Conservation (phyloP, 2,329 filamentous ascomycete genomes). For the Parastagonospora nodorum region DNA sequence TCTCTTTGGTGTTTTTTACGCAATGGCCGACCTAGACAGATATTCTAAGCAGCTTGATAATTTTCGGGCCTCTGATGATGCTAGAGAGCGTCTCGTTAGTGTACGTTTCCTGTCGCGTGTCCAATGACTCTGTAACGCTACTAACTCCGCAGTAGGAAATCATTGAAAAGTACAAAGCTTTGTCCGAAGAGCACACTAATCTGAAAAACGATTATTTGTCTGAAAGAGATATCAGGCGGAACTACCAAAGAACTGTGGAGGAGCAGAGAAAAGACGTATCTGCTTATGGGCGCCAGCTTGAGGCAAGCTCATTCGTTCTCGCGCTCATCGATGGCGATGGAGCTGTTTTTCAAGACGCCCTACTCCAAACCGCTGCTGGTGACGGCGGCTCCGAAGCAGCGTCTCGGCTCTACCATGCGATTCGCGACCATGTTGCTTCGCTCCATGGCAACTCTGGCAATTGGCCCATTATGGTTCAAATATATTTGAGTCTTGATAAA, state of each 20-base stretch:
- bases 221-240: slow-evolving; percentile 38
- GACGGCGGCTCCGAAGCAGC: slow-evolving; percentile 56
- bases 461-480: slow-evolving; percentile 54
- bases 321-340: slow-evolving; percentile 57
- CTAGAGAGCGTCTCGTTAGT: slow-evolving; percentile 40
- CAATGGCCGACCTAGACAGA: slow-evolving; percentile 27
- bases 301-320: slow-evolving; percentile 51
- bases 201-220: slow-evolving; percentile 38
- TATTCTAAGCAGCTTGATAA: slow-evolving; percentile 35
- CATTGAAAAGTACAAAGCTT: slow-evolving; percentile 30
- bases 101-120: slow-evolving; percentile 24
- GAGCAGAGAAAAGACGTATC: slow-evolving; percentile 22
- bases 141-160: slow-evolving; percentile 31
- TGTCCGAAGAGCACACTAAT: slow-evolving; percentile 30
- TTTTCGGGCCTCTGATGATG: slow-evolving; percentile 44
- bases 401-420: slow-evolving; percentile 48
- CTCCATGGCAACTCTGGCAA: slow-evolving; percentile 48
- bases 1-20: background rate
- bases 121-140: slow-evolving; percentile 17
- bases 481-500: slow-evolving; percentile 55
- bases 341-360: slow-evolving; percentile 52
- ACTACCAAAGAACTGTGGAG: slow-evolving; percentile 34
- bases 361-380: slow-evolving; percentile 46
- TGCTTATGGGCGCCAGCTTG: slow-evolving; percentile 31
- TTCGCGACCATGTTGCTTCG: slow-evolving; percentile 49